Percentiles rank a stretch among this genome's conserved stretches.
phyloP scores from a whole-genome alignment of 306 rosid species.

The Pterocarpus santalinus region DNA sequence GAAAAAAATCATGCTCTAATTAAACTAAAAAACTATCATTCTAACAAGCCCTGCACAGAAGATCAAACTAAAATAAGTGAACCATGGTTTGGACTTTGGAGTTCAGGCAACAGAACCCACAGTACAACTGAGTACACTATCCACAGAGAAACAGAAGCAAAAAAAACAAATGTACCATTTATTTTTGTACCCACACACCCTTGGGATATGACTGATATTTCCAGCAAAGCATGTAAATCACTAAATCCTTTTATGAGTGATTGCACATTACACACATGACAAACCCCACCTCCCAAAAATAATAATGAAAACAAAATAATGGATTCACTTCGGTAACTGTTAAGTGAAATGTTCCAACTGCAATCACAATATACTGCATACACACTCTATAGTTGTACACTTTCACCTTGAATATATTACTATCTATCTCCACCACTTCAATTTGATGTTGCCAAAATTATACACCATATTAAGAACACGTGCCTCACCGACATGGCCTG shows the following conservation, averaged over 20 bases:
- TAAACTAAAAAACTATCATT: neutral
- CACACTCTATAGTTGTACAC: neutral
- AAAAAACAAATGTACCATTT: neutral
- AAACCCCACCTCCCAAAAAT: neutral
- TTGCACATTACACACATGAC: neutral
- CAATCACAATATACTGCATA: slow-evolving; percentile 8
- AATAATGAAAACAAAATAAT: neutral
- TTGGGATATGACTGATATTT: neutral
- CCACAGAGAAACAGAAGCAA: slow-evolving; percentile 2
- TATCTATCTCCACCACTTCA: slow-evolving; percentile 40
- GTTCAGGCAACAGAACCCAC: neutral
- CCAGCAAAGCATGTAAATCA: neutral
- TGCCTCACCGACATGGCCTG: neutral
- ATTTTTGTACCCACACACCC: neutral
- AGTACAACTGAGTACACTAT: neutral
- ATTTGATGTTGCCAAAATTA: slow-evolving; percentile 11
- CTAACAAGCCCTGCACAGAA: neutral
- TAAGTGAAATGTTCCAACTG: slow-evolving; percentile 5
- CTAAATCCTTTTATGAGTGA: slow-evolving; percentile 1
- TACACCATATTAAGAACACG: neutral
- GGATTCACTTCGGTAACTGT: neutral
- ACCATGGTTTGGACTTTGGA: neutral
- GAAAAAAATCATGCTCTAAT: neutral
- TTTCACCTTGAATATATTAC: slow-evolving; percentile 3
- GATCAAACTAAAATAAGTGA: neutral